These are phyloP conservation scores for Rubia yunnanensis DNA, from an alignment of 257 asterid genomes.

Conservation along the genomic window DNA sequence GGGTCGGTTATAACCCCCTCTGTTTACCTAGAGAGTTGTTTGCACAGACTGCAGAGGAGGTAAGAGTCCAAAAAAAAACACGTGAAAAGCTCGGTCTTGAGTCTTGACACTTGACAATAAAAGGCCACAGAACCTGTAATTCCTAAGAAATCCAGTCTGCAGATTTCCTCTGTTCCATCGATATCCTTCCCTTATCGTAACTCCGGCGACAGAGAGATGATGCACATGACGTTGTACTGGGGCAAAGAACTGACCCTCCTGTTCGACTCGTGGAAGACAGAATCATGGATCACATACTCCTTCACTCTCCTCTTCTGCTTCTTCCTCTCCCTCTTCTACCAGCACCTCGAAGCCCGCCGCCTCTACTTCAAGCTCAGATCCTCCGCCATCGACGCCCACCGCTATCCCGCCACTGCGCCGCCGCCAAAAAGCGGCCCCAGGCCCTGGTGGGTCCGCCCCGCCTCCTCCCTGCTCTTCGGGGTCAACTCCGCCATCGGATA, in stretches of 20 bases:
- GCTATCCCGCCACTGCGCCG: not conserved
- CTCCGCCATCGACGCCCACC: not conserved
- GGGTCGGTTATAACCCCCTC: too few relatives aligned
- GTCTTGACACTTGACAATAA: too few relatives aligned
- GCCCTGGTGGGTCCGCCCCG: constrained; percentile 12
- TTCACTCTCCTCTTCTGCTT: constrained; percentile 23
- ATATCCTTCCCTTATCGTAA: not conserved
- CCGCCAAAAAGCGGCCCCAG: constrained; percentile 3
- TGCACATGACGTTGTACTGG: constrained; percentile 37
- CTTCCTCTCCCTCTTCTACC: constrained; percentile 26
- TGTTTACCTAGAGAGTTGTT: too few relatives aligned
- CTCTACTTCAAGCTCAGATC: constrained; percentile 14
- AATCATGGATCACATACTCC: constrained; percentile 24
- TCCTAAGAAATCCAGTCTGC: not conserved
- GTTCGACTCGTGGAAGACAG: constrained; percentile 26
- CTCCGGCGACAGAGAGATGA: constrained; percentile 14
- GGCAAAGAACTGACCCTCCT: constrained; percentile 22
- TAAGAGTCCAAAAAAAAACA: not conserved
- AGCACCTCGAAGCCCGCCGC: constrained; percentile 26
- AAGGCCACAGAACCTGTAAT: not conserved
- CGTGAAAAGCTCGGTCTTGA: not conserved
- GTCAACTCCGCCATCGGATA: constrained; percentile 26
- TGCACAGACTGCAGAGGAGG: too few relatives aligned
- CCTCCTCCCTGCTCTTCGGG: constrained; percentile 20
- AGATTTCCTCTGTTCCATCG: not conserved